Base-by-base conservation (phyloP, 805 yeast genomes). In the Tetrapisispora fleetii region DNA sequence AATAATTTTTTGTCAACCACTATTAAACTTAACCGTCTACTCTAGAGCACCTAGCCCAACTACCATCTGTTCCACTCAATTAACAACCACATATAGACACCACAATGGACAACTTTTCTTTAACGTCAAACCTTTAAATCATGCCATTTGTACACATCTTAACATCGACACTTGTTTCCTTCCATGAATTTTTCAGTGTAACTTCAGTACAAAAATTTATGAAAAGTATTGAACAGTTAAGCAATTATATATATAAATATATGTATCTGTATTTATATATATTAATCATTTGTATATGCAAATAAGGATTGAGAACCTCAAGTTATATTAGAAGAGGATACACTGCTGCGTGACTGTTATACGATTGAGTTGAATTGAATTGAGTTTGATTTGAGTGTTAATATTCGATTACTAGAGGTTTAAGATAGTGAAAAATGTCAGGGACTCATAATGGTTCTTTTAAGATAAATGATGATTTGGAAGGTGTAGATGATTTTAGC, bases 401-500 rank as follows among this genome's bases (percentile, higher is more conserved):
- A 24, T 6, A 24, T n/a, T 6, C 28, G 4, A 24, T 24, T 6
- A 24, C 8, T 24, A 8, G 8, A 24, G 8, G 28, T 4, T 24
- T 24, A 6, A 24, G 28, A 24, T 24, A 19, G 13, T 28, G 19
- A 13, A 24, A 30, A 14, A 46, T 46, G 43, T 4, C 43, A 16
- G 44, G 33, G 3, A 49, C 32, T 18, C 32, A 37, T 19, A 43
- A 40, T 8, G 37, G 36, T 45, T 50, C 48, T 28, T 38, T 44
- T 17, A 53, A 53, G 6, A 47, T 58, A 24, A 54, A 57, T 46
- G 64, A 59, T 46, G 64, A 55, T 40, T 50, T 59, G 27, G 60
- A 59, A 5, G 64, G 64, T 16, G 64, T 54, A 4, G 64, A 59
- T 38, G 64, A 59, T 47, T 59, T 59, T 38, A 30, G 45, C 6